Evolutionary conservation across 1,139 yeast genomes (phyloP).

Genomic region (Suhomyces terraborum): DNA sequence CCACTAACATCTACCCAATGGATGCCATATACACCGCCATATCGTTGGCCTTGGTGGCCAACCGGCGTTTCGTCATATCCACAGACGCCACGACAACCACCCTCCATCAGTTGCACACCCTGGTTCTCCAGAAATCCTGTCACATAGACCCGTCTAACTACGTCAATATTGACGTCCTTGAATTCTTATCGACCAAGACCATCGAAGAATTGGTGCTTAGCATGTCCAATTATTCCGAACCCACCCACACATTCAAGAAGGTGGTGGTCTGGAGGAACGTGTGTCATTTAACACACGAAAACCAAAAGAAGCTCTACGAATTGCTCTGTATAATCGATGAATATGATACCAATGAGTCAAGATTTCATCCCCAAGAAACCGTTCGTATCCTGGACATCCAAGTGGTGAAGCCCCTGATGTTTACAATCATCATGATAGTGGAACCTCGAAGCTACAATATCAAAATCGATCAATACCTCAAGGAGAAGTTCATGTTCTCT

Average conservation of each 20-base stretch:
- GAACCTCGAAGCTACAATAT: conserved; percentile 19
- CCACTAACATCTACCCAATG: conserved; percentile 19
- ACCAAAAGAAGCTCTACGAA: conserved; percentile 30
- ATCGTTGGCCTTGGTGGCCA: conserved; percentile 28
- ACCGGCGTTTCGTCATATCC: conserved; percentile 25
- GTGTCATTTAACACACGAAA: conserved; percentile 20
- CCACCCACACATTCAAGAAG: conserved; percentile 17
- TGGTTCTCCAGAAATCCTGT: conserved; percentile 7
- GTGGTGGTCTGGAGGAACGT: conserved; percentile 31
- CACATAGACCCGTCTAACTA: conserved; percentile 17
- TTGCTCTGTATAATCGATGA: conserved; percentile 36
- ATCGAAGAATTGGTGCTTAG: conserved; percentile 12
- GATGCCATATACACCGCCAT: conserved; percentile 29
- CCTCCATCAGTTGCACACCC: conserved; percentile 5
- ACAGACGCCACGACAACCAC: conserved; percentile 6
- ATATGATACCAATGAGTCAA: conserved; percentile 30
- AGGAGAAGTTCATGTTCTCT: conserved; percentile 45
- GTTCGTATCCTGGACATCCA: conserved; percentile 17
- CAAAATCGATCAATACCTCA: conserved; percentile 33
- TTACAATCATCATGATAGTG: conserved; percentile 30
- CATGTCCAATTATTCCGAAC: conserved; percentile 10
- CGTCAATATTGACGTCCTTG: conserved; percentile 22
- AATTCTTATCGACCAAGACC: conserved; percentile 11
- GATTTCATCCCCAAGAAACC: conserved; percentile 9
- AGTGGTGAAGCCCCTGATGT: conserved; percentile 25